phyloP scores from a whole-genome alignment of 306 rosid genomes.

The Hippophae rhamnoides region DNA sequence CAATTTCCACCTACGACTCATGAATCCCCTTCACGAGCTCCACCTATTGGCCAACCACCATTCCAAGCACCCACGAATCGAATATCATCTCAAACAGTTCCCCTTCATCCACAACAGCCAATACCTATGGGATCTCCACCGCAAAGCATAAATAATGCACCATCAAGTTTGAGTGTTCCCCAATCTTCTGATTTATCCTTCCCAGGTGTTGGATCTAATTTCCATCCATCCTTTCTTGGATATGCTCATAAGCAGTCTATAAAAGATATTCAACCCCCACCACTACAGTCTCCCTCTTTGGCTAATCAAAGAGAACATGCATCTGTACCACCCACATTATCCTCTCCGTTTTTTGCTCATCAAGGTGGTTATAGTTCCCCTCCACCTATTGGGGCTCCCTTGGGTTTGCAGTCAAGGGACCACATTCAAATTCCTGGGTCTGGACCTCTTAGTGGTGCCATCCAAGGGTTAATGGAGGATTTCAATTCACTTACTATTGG shows the following conservation, averaged over 20 bases:
- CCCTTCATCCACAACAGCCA: slow-evolving; percentile 43
- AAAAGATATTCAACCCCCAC: slow-evolving; percentile 46
- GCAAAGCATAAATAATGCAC: slow-evolving; percentile 30
- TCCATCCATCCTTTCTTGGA: slow-evolving; percentile 67
- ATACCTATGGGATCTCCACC: slow-evolving; percentile 71
- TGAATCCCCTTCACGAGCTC: slow-evolving; percentile 30
- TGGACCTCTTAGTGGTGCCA: slow-evolving; percentile 46
- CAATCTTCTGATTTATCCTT: slow-evolving; percentile 35
- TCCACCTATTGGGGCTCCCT: slow-evolving; percentile 45
- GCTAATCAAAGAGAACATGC: slow-evolving; percentile 48
- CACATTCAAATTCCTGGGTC: slow-evolving; percentile 41
- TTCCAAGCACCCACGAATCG: slow-evolving; percentile 39
- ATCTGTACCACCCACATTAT: slow-evolving; percentile 30
- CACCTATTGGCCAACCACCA: slow-evolving; percentile 43
- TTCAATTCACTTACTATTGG: slow-evolving; percentile 74
- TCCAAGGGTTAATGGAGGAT: slow-evolving; percentile 84
- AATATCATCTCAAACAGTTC: slow-evolving; percentile 32
- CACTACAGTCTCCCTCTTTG: slow-evolving; percentile 42
- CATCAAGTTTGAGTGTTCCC: slow-evolving; percentile 33
- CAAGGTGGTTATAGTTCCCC: slow-evolving; percentile 59
- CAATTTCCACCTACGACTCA: slow-evolving; percentile 38
- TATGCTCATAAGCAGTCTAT: slow-evolving; percentile 44
- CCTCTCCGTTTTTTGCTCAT: slow-evolving; percentile 44
- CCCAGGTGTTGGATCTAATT: slow-evolving; percentile 34
- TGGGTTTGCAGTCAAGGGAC: slow-evolving; percentile 38